Base-by-base conservation (phyloP, 1,284 basidiomycete genomes). In the Leccinum glutinopallens region DNA sequence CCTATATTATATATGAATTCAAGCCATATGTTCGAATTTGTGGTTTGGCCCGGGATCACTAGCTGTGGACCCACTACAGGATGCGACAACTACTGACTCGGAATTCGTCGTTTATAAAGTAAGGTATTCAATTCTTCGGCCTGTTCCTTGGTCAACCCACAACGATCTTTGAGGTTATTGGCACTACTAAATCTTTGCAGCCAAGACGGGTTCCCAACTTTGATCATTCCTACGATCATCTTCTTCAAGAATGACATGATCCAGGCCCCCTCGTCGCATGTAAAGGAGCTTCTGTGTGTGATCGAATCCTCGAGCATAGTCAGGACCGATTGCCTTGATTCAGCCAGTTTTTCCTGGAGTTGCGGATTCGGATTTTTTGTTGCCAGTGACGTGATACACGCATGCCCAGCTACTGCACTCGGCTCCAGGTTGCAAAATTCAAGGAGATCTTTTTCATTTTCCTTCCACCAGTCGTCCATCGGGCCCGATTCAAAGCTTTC, bases 391-490 rank as follows among this genome's bases (percentile, higher is more conserved):
- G 73, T 76, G 59, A 75, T 67, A 33, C 76, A 75, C 1, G 75
- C 75, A 60, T 74, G 73, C 13, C 71, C 72, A 39, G 59, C 67
- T 33, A 72, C 53, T 5, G 39, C 63, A 46, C 59, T 59, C 29
- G 60, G 22, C 64, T 64, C 69, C 61, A 75, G n/a, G 5, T 62
- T 58, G 56, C 43, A 67, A 19, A 46, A 6, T 19, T 19, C 5
- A n/a, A 46, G 43, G n/a, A 46, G n/a, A 6, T 19, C 43, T 53
- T 53, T 17, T 5, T 5, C 51, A 4, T 53, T 53, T 8, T 72
- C 66, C 25, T 3, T n/a, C 75, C 73, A 74, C 73, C 73, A 74
- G 6, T 59, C 33, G 56, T 75, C 74, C 73, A 76, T 75, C 2
- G 41, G 56, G 2, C 32, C 54, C 25, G 71, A 67, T n/a, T 63